Evolutionary conservation across 441 rosid genomes (phyloP), one percentile per base, ranked within the genome.

Genomic region (Daphne laureola): DNA sequence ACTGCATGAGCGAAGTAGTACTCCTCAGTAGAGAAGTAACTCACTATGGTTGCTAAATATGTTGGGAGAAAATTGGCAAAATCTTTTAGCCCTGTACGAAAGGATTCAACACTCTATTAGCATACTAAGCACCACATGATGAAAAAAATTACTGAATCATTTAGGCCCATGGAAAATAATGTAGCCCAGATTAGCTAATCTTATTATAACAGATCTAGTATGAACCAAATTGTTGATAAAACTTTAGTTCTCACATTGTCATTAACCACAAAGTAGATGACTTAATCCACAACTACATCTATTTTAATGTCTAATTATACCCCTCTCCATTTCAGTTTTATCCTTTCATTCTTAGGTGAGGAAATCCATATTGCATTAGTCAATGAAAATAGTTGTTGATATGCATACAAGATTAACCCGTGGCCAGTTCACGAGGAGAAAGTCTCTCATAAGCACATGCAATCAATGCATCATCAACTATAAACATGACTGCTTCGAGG

Each of bases 1-100:
- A n/a, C n/a, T n/a, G n/a, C n/a, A n/a, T n/a, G n/a, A n/a, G n/a
- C n/a, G n/a, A n/a, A n/a, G n/a, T n/a, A n/a, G n/a, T n/a, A n/a
- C n/a, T n/a, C 86, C 68, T 84, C 92, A 47, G 92, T 77, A 5
- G 92, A 84, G 79, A 84, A 84, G 76, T 82, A 84, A 71, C 92
- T 84, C 42, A 78, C 86, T 21, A 82, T 84, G 8, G 92, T 68
- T 54, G 88, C 77, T 70, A 84, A 66, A 60, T 77, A 78, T 49
- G 86, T 88, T 14, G 92, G 92, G 40, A 84, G 83, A 71, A 75
- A 82, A 75, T 84, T 88, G 46, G 88, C 75, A 43, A 84, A 67
- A 67, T 82, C 88, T 78, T 84, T 84, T 57, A 84, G 74, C 67
- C 92, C 92, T 84, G 84, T 62, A 68, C 41, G 49, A 63, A 55